Evolutionary conservation across 2,329 filamentous ascomycete genomes (phyloP).

Genomic region (Colletotrichum salicis): DNA sequence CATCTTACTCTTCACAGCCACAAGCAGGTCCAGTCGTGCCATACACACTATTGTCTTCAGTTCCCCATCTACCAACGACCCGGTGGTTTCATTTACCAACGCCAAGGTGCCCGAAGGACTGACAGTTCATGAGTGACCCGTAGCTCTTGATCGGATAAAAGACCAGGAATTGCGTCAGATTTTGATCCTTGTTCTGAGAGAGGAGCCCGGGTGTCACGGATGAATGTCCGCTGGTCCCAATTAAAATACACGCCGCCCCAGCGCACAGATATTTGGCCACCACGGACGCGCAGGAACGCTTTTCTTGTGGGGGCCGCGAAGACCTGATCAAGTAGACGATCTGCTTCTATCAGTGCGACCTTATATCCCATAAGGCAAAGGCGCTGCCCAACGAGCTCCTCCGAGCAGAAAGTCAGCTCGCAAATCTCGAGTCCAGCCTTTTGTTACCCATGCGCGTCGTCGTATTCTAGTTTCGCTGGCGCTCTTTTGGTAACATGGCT

Average conservation of each 20-base stretch:
- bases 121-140: neutral
- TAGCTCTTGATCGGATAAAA: conserved; percentile 16
- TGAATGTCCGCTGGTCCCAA: conserved; percentile 16
- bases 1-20: neutral
- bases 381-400: conserved; percentile 5
- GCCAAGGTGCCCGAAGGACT: conserved; percentile 1
- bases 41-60: neutral
- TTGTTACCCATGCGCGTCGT: conserved; percentile 37
- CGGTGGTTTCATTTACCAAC: conserved; percentile 14
- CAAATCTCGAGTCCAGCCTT: conserved; percentile 38
- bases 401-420: conserved; percentile 31
- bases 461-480: conserved; percentile 32
- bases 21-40: neutral
- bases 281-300: neutral
- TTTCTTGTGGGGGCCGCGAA: neutral
- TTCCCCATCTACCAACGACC: neutral
- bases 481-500: conserved; percentile 50
- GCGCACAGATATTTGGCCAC: neutral
- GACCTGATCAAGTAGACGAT: neutral
- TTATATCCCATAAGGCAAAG: neutral
- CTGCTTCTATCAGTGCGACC: conserved; percentile 7
- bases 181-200: neutral
- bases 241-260: conserved; percentile 1
- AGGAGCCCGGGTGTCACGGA: conserved; percentile 14
- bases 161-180: conserved; percentile 17